A percentile compares a stretch with the other conserved stretches of the same genome.
phyloP scores from a whole-genome alignment of 371 early-diverging fungal species.

The Lichtheimia ornata region DNA sequence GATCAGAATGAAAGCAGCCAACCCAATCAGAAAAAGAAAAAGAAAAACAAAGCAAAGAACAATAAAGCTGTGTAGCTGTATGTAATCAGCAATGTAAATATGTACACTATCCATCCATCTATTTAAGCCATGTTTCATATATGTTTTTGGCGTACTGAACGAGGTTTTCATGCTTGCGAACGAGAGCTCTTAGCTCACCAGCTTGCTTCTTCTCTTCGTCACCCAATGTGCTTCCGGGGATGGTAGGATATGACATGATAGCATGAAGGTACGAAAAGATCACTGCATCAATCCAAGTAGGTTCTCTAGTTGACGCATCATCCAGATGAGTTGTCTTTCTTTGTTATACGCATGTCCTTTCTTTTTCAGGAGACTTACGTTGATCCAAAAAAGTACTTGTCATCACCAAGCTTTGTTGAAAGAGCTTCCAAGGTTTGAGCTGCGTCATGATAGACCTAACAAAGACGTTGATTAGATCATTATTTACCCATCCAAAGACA shows the following conservation, averaged over 20 bases:
- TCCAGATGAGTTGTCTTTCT: neutral
- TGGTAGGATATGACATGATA: slow-evolving; percentile 44
- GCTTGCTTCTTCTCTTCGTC: slow-evolving; percentile 46
- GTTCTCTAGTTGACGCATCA: slow-evolving; percentile 29
- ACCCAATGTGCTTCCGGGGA: slow-evolving; percentile 23
- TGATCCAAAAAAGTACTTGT: slow-evolving; percentile 53
- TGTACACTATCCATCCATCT: neutral
- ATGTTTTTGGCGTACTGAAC: slow-evolving; percentile 50
- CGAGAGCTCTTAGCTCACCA: slow-evolving; percentile 39
- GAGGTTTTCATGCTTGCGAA: slow-evolving; percentile 58
- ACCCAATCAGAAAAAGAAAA: slow-evolving; percentile 23
- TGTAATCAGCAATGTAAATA: slow-evolving; percentile 2
- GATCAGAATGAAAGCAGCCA: neutral
- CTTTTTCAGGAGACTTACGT: slow-evolving; percentile 34
- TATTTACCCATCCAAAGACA: neutral
- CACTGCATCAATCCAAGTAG: slow-evolving; percentile 60
- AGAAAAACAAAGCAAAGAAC: slow-evolving; percentile 7
- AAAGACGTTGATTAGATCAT: neutral
- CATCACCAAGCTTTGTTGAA: slow-evolving; percentile 53
- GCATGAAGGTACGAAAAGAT: slow-evolving; percentile 63
- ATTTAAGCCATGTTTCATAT: slow-evolving; percentile 32
- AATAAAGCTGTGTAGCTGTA: slow-evolving; percentile 8
- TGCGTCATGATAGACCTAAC: slow-evolving; percentile 62
- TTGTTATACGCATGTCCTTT: neutral
- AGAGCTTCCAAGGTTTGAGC: slow-evolving; percentile 56